Base-by-base conservation (phyloP, 2,329 filamentous ascomycete genomes). In the Scedosporium dehoogii region DNA sequence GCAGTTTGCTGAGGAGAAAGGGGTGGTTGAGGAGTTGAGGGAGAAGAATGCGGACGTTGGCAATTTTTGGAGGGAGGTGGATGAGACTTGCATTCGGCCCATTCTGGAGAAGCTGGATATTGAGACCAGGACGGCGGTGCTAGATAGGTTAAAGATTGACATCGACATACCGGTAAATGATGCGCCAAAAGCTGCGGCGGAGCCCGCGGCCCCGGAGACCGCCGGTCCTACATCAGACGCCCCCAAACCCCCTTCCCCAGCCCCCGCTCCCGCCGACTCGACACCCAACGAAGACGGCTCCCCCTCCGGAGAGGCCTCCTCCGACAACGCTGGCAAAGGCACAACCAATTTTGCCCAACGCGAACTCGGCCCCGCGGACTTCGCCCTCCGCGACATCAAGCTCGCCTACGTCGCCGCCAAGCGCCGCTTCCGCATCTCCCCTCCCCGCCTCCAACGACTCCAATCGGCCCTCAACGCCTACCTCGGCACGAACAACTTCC, bases 401-500 rank as follows among this genome's bases (percentile, higher is more conserved):
- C 82, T 85, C 3, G 89, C 91, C 25, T 96, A 96, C 73, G 81
- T 93, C 63, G 77, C 83, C 5, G 92, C 92, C 33, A 96, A 96
- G 76, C 87, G 90, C 56, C 82, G 86, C 1, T 97, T 97, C 73
- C 90, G 93, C 59, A 88, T 96, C 62, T 87, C 89, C 0, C 77
- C 84, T 0, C 77, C 78, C 21, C 91, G 94, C 7, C 80, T 94
- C 58, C 77, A 83, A 29, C 86, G 88, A 64, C 84, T 99, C 1
- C 91, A 96, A 73, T 81, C 85, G 41, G 86, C 87, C 0, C 82
- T 99, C 9, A 76, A 85, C 69, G 79, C 82, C 66, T 99, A 94
- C 75, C 76, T 88, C 9, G 94, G 94, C 66, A 97, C 92, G 3
- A 83, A 82, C 69, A 96, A 96, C 78, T 99, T 88, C 79, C 92